Evolutionary conservation across 306 rosid genomes (phyloP).

Genomic region (Fragaria iinumae): DNA sequence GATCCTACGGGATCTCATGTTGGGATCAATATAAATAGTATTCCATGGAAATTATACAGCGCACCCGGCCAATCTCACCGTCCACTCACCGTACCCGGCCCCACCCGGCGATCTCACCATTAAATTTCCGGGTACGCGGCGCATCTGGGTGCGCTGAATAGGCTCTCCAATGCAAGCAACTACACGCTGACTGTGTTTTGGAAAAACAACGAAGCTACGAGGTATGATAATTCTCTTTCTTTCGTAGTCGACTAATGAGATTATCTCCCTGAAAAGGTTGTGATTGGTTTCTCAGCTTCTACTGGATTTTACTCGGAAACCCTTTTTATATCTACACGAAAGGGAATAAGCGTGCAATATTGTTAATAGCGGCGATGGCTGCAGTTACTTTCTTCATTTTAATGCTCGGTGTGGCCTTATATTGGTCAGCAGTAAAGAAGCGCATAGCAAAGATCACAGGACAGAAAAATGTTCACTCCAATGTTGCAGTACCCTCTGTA

Average conservation of each 20-base stretch:
- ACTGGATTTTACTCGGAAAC: slow-evolving; percentile 11
- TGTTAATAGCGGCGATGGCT: not conserved
- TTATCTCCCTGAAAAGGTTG: slow-evolving; percentile 31
- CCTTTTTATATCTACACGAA: slow-evolving; percentile 13
- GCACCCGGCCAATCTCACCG: too few relatives aligned
- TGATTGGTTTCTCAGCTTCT: slow-evolving; percentile 40
- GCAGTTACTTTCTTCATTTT: not conserved
- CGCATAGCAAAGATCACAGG: not conserved
- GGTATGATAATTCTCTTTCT: not conserved
- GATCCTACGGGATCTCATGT: slow-evolving; percentile 21
- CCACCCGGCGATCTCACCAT: too few relatives aligned
- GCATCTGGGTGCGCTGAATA: too few relatives aligned
- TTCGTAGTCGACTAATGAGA: slow-evolving; percentile 15
- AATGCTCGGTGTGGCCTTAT: not conserved
- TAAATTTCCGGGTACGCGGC: too few relatives aligned
- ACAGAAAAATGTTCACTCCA: not conserved
- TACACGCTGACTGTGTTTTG: slow-evolving; percentile 25
- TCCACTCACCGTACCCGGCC: too few relatives aligned
- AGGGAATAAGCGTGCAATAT: not conserved
- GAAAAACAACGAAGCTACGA: not conserved
- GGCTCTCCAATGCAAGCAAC: slow-evolving; percentile 25
- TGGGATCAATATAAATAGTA: slow-evolving; percentile 14
- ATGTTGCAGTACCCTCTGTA: not conserved
- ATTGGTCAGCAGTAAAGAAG: not conserved
- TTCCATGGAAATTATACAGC: too few relatives aligned